Evolutionary conservation across 495 filamentous ascomycete genomes (phyloP), one percentile per base, ranked within the genome.

Genomic region (Penicillium arizonense): DNA sequence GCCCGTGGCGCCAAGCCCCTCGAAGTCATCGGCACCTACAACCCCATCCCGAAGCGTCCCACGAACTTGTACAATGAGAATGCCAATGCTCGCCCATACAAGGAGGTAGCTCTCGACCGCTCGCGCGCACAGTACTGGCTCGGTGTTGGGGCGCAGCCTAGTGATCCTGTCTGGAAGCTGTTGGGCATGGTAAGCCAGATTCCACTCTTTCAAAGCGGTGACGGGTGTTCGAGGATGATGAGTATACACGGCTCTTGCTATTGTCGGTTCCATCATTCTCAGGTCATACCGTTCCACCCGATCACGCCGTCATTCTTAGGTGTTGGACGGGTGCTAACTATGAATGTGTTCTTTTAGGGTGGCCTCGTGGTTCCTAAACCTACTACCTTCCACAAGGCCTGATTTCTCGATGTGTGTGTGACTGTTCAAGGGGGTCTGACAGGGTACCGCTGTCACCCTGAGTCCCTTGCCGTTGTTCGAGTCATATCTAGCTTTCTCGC

Each of bases 1-100:
- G 92, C 93, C 32, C 82, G 90, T 32, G 88, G 93, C 72, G 85
- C 83, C 64, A 86, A 86, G 58, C 94, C 94, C 6, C 77, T 98
- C 67, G 94, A 98, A 77, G 94, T 98, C 49, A 85, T 98, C 47
- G 87, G 88, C 55, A 97, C 95, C 52, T 96, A 96, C 79, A 87
- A 98, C 73, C 92, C 94, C 1, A 78, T 96, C 38, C 94, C 94
- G 20, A 69, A 74, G 47, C 84, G 86, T 63, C 75, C 80, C 14
- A 73, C 69, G 38, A 79, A 83, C 59, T 77, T 89, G 1, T 82
- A 83, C 55, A 82, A 85, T 44, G 80, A 82, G 57, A 79, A 83
- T 52, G 85, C 82, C 44, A 59, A 50, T 24, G 61, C 71, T 24
- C 83, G 81, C 48, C 76, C 85, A 53, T 85, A 83, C 69, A 98